These are phyloP conservation scores for Mucor plumbeus DNA, from an alignment of 371 early-diverging fungal genomes.

Conservation along the genomic window DNA sequence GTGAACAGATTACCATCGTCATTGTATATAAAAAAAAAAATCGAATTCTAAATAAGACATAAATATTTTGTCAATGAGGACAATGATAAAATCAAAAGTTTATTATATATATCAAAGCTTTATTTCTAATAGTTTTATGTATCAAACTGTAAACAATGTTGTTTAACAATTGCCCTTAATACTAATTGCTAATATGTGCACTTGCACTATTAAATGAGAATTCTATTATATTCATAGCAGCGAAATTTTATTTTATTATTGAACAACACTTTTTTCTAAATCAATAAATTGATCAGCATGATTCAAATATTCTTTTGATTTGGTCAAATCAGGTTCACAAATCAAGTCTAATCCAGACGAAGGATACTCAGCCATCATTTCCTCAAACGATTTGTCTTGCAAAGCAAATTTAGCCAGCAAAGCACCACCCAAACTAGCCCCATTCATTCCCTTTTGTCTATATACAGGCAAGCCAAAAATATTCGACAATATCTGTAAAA, in stretches of 20 bases:
- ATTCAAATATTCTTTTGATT: constrained; percentile 17
- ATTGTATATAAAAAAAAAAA: too few species aligned
- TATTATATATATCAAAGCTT: too few species aligned
- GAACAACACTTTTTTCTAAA: constrained; percentile 19
- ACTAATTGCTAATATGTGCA: too few species aligned
- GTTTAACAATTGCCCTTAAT: too few species aligned
- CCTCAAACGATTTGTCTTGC: constrained; percentile 30
- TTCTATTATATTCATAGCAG: too few species aligned
- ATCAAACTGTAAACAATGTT: too few species aligned
- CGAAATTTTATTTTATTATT: not conserved
- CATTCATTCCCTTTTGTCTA: constrained; percentile 51
- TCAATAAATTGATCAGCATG: constrained; percentile 19
- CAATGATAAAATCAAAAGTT: too few species aligned
- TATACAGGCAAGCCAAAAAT: constrained; percentile 75
- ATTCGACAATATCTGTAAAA: constrained; percentile 70
- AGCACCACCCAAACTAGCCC: constrained; percentile 55
- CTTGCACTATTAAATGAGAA: too few species aligned
- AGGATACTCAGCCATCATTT: constrained; percentile 43
- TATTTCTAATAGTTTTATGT: too few species aligned
- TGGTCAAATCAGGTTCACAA: constrained; percentile 30
- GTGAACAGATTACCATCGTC: too few species aligned
- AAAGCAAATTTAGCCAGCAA: constrained; percentile 49
- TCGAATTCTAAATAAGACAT: too few species aligned
- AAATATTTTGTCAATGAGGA: too few species aligned
- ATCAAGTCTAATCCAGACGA: constrained; percentile 35